Conservation (phyloP, 345 rosid genomes). For the Eucalyptus erythrocorys region DNA sequence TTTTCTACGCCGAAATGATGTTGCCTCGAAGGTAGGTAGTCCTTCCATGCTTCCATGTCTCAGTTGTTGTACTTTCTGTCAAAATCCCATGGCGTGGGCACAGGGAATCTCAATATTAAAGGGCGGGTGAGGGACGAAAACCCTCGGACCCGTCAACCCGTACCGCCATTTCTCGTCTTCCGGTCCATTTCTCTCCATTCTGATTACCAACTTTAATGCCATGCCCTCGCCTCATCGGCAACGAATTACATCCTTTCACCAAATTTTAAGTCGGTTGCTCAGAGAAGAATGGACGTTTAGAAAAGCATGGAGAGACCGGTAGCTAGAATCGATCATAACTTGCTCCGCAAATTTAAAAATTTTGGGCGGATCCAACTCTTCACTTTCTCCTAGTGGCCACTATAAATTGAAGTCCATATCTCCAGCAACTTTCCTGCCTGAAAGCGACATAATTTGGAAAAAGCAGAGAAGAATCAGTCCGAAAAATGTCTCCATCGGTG, state of each 20-base stretch:
- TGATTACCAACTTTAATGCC: neutral
- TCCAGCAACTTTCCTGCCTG: neutral
- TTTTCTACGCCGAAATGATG: no score
- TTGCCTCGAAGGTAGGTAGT: accelerated
- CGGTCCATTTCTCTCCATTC: no score
- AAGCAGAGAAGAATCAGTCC: neutral
- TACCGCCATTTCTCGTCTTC: no score
- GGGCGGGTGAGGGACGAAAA: neutral
- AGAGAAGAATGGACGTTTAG: neutral
- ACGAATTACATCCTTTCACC: neutral
- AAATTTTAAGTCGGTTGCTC: neutral
- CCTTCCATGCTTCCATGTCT: no score
- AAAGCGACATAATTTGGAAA: neutral
- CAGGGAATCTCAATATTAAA: neutral
- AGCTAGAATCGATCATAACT: neutral
- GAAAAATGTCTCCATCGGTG: neutral
- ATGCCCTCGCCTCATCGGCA: neutral
- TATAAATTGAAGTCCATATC: neutral
- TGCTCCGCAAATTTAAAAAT: neutral
- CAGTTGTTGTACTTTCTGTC: neutral
- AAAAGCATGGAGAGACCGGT: neutral
- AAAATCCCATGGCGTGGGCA: neutral
- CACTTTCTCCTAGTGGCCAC: neutral
- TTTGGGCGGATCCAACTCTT: neutral
- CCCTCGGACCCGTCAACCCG: no score